Conservation (phyloP, 345 rosid genomes). For the Lenwebbia sp. region DNA sequence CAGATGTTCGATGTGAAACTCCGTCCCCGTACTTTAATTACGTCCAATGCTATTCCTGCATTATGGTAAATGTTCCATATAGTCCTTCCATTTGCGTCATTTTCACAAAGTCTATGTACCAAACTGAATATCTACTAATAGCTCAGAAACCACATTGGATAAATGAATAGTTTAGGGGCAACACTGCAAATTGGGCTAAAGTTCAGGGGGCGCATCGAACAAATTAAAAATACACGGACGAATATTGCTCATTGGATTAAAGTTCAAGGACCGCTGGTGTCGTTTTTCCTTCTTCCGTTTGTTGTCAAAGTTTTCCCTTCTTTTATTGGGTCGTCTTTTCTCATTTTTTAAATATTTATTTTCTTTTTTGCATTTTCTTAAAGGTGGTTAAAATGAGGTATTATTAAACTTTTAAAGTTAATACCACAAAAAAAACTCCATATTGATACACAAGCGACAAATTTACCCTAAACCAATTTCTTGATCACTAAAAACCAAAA, state of each 20-base stretch:
- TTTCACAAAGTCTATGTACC: background rate
- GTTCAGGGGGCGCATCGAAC: rapidly evolving
- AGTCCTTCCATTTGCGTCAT: background rate
- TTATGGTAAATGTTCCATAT: background rate
- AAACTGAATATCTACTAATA: background rate
- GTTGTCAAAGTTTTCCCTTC: background rate
- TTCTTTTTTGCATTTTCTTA: background rate
- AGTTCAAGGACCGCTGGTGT: rapidly evolving
- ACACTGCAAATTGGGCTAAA: background rate
- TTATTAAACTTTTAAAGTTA: background rate
- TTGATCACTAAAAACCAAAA: too few relatives aligned
- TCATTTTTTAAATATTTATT: background rate
- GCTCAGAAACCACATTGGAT: background rate
- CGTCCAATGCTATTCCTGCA: background rate
- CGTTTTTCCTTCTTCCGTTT: background rate
- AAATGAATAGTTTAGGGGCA: too few relatives aligned
- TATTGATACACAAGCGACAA: too few relatives aligned
- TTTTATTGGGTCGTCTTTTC: background rate
- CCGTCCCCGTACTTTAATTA: rapidly evolving
- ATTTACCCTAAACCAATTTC: too few relatives aligned
- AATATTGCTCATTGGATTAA: rapidly evolving
- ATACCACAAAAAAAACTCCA: too few relatives aligned
- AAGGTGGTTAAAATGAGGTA: background rate
- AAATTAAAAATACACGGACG: background rate
- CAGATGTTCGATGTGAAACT: rapidly evolving